Base-by-base conservation (phyloP, 257 asterid species). In the Fraxinus pennsylvanica region DNA sequence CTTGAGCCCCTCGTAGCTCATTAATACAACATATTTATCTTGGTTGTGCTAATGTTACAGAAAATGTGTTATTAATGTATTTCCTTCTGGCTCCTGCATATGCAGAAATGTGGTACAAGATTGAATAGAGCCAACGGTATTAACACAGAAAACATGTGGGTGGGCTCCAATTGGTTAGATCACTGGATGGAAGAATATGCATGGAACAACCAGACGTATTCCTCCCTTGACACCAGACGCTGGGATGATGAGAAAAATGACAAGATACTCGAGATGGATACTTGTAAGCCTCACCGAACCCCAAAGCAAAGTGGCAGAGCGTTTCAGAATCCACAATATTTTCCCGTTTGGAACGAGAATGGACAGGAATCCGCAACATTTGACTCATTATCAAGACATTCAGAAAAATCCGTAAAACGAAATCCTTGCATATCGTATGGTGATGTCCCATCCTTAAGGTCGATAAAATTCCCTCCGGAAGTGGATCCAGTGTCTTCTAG, bases 211-310 rank as follows among this genome's bases (percentile, higher is more conserved):
- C 77, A 78, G 33, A 83, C 78, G 6, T 77, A 77, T 21, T 57
- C 80, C 43, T 74, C 84, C 66, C 71, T 38, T 6, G 85, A 77
- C 7, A 33, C 75, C 3, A 66, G 39, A 15, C 73, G 69, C 9
- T 71, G 68, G 33, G 96, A 88, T 21, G 96, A 93, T 39, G 93
- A 89, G 39, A 88, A 86, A 75, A 85, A 77, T 17, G 96, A 90
- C 92, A 96, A 92, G 90, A 93, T 95, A 45, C 93, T 95, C 1
- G 98, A 93, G 82, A 84, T 91, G 66, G 99, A 93, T 78, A 93
- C 94, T 33, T 93, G 97, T 94, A 90, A 85, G 78, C 98, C 98
- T 66, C 87, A 69, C 70, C 77, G 79, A 68, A 83, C 76, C 74
- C 76, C 79, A 45, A 78, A 78, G 39, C 82, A 77, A 76, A 83